A percentile compares a stretch with the other conserved stretches of the same genome.
These are phyloP conservation scores for Teunomyces funiuensis DNA, from an alignment of 805 yeast species.

Conservation along the genomic window DNA sequence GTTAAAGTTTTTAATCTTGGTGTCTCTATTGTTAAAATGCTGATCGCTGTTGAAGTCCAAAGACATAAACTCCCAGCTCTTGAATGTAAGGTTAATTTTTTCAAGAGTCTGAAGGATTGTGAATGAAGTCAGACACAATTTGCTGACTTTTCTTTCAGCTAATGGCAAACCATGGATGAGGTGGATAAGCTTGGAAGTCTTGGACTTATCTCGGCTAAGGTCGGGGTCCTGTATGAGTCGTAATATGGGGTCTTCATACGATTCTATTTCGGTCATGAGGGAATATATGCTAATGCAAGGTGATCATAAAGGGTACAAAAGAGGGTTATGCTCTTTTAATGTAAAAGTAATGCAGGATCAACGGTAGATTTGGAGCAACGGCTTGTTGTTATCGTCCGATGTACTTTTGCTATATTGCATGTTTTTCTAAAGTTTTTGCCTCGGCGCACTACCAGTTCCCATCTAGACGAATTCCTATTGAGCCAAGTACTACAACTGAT, in stretches of 20 bases:
- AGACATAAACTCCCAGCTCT: slow-evolving; percentile 57
- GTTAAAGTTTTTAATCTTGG: slow-evolving; percentile 41
- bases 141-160: slow-evolving; percentile 43
- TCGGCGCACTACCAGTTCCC: background rate
- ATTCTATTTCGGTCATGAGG: slow-evolving; percentile 19
- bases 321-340: background rate
- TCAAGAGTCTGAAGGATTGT: slow-evolving; percentile 51
- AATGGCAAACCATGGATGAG: slow-evolving; percentile 45
- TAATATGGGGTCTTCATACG: slow-evolving; percentile 50
- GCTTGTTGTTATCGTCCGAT: background rate
- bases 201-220: slow-evolving; percentile 41
- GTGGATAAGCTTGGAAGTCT: slow-evolving; percentile 38
- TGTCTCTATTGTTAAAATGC: slow-evolving; percentile 28
- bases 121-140: slow-evolving; percentile 48
- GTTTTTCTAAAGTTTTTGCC: background rate
- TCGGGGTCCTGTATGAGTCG: slow-evolving; percentile 49
- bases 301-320: background rate
- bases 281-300: background rate
- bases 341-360: background rate
- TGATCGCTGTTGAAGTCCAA: slow-evolving; percentile 47
- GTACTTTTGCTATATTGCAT: background rate
- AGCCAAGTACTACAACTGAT: background rate
- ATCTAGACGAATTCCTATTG: background rate
- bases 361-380: background rate
- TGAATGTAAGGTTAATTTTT: slow-evolving; percentile 44